Percentiles rank a stretch among this genome's conserved stretches.
phyloP scores from a whole-genome alignment of 257 asterid genomes.

The Fraxinus quadrangulata region DNA sequence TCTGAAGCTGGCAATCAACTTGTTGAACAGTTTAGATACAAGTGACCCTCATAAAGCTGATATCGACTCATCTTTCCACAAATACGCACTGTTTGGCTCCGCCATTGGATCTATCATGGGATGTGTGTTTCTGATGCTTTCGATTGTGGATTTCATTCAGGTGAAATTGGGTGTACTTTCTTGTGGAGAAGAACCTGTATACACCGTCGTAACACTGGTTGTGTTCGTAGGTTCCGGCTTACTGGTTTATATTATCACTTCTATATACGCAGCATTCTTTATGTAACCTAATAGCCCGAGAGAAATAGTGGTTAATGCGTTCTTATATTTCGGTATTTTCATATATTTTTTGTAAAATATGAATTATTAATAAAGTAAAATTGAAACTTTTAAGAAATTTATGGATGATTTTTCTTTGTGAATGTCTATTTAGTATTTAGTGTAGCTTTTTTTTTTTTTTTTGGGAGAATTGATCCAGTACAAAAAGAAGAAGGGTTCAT shows the following conservation, averaged over 20 bases:
- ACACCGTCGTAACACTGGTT: constrained; percentile 27
- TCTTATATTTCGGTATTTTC: not conserved
- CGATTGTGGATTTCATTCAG: constrained; percentile 41
- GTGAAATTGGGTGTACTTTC: constrained; percentile 40
- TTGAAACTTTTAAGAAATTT: too few species aligned
- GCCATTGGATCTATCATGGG: constrained; percentile 45
- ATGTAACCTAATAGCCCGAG: constrained; percentile 12
- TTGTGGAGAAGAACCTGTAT: constrained; percentile 37
- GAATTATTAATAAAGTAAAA: not conserved
- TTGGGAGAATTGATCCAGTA: too few species aligned
- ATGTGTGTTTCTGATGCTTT: constrained; percentile 38
- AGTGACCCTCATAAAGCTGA: constrained; percentile 40
- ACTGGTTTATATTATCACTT: constrained; percentile 30
- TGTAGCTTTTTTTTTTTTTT: too few species aligned
- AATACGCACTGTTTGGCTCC: constrained; percentile 41
- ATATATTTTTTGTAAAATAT: not conserved
- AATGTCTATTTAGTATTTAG: too few species aligned
- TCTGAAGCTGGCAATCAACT: constrained; percentile 46
- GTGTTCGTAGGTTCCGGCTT: constrained; percentile 32
- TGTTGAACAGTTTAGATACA: constrained; percentile 38
- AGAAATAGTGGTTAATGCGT: not conserved
- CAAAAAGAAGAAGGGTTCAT: too few species aligned
- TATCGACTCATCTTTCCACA: constrained; percentile 31
- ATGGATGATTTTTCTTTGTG: too few species aligned
- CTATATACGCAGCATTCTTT: constrained; percentile 43